phyloP scores from a whole-genome alignment of 2,329 filamentous ascomycete species.

The Colletotrichum lentis region DNA sequence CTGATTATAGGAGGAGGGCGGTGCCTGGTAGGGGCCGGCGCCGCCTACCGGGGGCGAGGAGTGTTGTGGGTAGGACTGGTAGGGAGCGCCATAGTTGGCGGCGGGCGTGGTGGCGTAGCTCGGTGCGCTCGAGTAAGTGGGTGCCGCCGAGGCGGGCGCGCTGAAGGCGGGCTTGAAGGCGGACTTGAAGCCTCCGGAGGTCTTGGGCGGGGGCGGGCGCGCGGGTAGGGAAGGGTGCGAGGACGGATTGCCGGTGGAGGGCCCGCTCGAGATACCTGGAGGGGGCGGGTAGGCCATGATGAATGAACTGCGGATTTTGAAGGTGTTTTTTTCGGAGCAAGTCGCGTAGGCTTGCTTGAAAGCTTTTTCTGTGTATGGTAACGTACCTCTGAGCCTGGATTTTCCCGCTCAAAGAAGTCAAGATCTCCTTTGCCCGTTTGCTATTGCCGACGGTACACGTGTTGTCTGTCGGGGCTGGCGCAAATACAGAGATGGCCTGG shows the following conservation, averaged over 20 bases:
- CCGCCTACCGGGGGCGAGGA: slow-evolving; percentile 39
- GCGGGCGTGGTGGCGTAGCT: slow-evolving; percentile 49
- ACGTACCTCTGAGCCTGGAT: slow-evolving; percentile 62
- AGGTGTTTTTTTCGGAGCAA: slow-evolving; percentile 6
- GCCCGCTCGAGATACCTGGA: slow-evolving; percentile 71
- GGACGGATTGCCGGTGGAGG: slow-evolving; percentile 47
- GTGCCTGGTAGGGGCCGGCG: slow-evolving; percentile 37
- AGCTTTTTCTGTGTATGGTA: slow-evolving; percentile 43
- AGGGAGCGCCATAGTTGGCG: slow-evolving; percentile 56
- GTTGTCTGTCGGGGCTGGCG: slow-evolving; percentile 12
- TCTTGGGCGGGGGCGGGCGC: slow-evolving; percentile 72
- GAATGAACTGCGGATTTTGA: slow-evolving; percentile 55
- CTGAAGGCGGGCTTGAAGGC: slow-evolving; percentile 56
- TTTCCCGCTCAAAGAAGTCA: slow-evolving; percentile 48
- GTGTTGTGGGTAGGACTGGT: slow-evolving; percentile 50
- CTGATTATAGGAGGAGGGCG: slow-evolving; percentile 41
- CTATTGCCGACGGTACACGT: slow-evolving; percentile 13
- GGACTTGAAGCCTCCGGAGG: slow-evolving; percentile 55
- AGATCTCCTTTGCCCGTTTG: slow-evolving; percentile 22
- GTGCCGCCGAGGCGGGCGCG: slow-evolving; percentile 44
- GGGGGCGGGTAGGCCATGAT: slow-evolving; percentile 88
- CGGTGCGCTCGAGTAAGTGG: slow-evolving; percentile 51
- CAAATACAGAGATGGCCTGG: slow-evolving; percentile 25
- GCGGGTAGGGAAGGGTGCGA: slow-evolving; percentile 75
- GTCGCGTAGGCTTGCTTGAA: slow-evolving; percentile 26